A percentile compares a stretch with the other conserved stretches of the same genome.
Conservation (phyloP, 139 green algal species). For the Dunaliella sp. region DNA sequence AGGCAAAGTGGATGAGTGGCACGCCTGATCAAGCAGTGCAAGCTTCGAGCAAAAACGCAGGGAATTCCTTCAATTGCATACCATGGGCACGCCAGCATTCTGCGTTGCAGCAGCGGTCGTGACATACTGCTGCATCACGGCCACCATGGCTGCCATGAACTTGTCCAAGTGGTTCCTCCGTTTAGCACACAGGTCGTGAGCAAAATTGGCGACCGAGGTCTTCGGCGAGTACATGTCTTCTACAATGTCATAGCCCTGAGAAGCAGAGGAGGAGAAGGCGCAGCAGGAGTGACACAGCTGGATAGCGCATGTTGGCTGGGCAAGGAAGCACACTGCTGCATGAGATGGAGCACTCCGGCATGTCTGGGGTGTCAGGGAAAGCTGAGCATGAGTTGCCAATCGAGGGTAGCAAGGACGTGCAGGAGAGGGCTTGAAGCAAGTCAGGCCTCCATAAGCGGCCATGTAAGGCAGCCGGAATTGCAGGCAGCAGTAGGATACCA, state of each 20-base stretch:
- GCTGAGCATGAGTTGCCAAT: not conserved
- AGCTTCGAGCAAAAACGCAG: no score
- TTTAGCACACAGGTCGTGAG: slow-evolving; percentile 73
- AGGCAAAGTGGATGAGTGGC: no score
- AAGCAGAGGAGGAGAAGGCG: not conserved
- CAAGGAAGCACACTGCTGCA: slow-evolving; percentile 5
- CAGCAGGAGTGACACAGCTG: no score
- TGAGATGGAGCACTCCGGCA: not conserved
- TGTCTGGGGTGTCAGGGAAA: no score
- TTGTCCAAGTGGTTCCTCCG: slow-evolving; percentile 61
- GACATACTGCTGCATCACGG: slow-evolving; percentile 1
- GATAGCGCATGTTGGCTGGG: no score
- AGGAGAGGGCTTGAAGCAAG: no score
- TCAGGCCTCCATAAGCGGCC: not conserved
- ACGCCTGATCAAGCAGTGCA: no score
- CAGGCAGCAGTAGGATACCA: no score
- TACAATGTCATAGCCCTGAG: slow-evolving; percentile 93
- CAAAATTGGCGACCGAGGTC: slow-evolving; percentile 87
- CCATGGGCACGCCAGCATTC: slow-evolving; percentile 24
- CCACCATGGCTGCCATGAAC: slow-evolving; percentile 57
- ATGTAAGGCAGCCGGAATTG: not conserved
- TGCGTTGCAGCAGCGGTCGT: not conserved
- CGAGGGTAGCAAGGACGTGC: no score
- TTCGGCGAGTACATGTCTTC: slow-evolving; percentile 95
- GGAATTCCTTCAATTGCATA: slow-evolving; percentile 35